Evolutionary conservation across 306 rosid species (phyloP).

Genomic region (Vicia faba): DNA sequence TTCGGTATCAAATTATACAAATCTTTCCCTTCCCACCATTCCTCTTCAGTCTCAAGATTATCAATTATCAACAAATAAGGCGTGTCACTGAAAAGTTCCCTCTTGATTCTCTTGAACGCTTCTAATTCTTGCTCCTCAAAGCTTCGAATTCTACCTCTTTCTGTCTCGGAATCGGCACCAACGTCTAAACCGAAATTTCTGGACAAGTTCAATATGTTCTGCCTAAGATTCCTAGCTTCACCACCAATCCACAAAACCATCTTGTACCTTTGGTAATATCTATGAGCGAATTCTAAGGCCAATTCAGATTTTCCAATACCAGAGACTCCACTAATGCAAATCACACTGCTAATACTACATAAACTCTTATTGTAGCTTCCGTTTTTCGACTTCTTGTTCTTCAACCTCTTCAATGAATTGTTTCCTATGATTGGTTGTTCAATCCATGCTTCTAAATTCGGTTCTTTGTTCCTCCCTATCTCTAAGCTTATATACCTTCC

Average conservation of each 20-base stretch:
- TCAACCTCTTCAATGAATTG: slow-evolving; percentile 58
- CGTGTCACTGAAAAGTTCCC: slow-evolving; percentile 76
- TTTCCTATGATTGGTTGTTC: slow-evolving; percentile 69
- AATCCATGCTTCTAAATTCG: slow-evolving; percentile 65
- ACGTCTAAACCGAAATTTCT: slow-evolving; percentile 69
- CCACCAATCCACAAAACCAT: slow-evolving; percentile 94
- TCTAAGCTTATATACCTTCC: slow-evolving; percentile 74
- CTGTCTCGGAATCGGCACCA: slow-evolving; percentile 75
- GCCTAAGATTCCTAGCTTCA: slow-evolving; percentile 76
- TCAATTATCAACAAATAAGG: slow-evolving; percentile 83
- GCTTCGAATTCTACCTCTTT: slow-evolving; percentile 72
- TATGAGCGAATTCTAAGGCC: slow-evolving; percentile 73
- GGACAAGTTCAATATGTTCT: slow-evolving; percentile 74
- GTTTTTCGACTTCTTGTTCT: slow-evolving; percentile 64
- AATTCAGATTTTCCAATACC: slow-evolving; percentile 90
- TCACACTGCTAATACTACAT: slow-evolving; percentile 55
- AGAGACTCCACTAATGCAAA: slow-evolving; percentile 76
- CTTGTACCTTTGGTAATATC: slow-evolving; percentile 72
- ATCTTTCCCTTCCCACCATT: slow-evolving; percentile 89
- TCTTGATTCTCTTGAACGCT: slow-evolving; percentile 83
- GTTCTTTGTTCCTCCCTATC: slow-evolving; percentile 66
- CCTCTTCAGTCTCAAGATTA: slow-evolving; percentile 81
- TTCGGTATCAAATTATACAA: slow-evolving; percentile 76
- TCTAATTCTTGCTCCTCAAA: slow-evolving; percentile 91
- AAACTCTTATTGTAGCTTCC: slow-evolving; percentile 61